Evolutionary conservation across 257 asterid genomes (phyloP).

Genomic region (Solanum sitiens): DNA sequence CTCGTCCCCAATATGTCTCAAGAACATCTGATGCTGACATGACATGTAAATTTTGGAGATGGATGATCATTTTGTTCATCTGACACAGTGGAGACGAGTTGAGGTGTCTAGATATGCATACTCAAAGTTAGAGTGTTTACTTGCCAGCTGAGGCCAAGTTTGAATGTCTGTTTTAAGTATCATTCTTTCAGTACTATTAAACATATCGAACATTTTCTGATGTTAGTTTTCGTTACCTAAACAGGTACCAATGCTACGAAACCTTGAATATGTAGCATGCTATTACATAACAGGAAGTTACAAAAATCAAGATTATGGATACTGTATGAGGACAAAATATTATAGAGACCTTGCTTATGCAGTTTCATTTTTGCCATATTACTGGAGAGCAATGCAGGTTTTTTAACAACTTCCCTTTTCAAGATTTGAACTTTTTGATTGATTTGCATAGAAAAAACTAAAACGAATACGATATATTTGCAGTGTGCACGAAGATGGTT

Average conservation of each 20-base stretch:
- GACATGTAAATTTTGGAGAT: fast-evolving
- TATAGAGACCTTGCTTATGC: constrained; percentile 85
- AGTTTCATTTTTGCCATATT: constrained; percentile 83
- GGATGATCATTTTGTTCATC: neutral
- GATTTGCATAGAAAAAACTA: neutral
- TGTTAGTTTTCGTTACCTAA: neutral
- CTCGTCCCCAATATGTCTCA: fast-evolving
- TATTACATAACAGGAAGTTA: constrained; percentile 89
- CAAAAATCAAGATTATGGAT: constrained; percentile 64
- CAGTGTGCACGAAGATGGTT: constrained; percentile 97
- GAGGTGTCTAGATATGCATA: neutral
- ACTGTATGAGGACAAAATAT: constrained; percentile 61
- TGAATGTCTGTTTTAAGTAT: neutral
- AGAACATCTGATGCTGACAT: fast-evolving
- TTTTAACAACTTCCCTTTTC: neutral
- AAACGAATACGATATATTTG: neutral
- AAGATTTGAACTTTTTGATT: neutral
- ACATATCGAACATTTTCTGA: neutral
- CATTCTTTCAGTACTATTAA: neutral
- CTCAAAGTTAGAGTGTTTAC: neutral
- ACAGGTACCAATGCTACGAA: constrained; percentile 82
- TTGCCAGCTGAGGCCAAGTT: neutral
- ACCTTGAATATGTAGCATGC: constrained; percentile 65
- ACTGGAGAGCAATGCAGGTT: constrained; percentile 99
- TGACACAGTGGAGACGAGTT: neutral